phyloP scores from a whole-genome alignment of 768 basidiomycete genomes.

The Tulasnella sp. region DNA sequence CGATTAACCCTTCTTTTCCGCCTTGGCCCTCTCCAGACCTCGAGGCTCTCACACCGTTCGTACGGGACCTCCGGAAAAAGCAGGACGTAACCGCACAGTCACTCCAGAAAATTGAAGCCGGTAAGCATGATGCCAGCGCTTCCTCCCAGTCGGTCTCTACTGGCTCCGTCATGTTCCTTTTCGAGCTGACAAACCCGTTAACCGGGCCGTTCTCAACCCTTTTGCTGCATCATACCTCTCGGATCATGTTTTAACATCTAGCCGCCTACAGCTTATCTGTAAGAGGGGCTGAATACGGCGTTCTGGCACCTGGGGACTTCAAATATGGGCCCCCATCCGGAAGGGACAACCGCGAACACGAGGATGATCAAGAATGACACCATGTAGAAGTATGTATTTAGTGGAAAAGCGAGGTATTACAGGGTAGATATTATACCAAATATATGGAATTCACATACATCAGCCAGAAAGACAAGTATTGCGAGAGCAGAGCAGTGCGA shows the following conservation, averaged over 20 bases:
- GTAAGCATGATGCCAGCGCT: conserved; percentile 31
- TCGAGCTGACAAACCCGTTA: background rate
- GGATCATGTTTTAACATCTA: background rate
- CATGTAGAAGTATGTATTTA: background rate
- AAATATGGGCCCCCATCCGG: background rate
- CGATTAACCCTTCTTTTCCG: background rate
- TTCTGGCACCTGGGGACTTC: background rate
- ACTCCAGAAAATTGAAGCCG: conserved; percentile 90
- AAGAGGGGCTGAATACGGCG: conserved; percentile 16
- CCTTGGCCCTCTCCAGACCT: conserved; percentile 44
- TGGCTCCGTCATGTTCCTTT: background rate
- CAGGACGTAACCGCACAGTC: conserved; percentile 76
- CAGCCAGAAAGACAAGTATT: background rate
- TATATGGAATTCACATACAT: background rate
- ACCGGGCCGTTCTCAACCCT: background rate
- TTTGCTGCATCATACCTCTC: background rate
- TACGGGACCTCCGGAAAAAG: conserved; percentile 73
- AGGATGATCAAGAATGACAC: background rate
- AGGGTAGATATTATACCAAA: background rate
- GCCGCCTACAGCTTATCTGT: conserved; percentile 16
- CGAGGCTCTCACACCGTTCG: conserved; percentile 58
- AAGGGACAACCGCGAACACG: background rate
- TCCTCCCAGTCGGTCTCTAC: background rate
- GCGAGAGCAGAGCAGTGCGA: background rate
- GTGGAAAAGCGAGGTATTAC: no score